Percentiles rank a stretch among this genome's conserved stretches.
Conservation (phyloP, 139 green algal genomes). For the Chlamydomonas sphaeroides region DNA sequence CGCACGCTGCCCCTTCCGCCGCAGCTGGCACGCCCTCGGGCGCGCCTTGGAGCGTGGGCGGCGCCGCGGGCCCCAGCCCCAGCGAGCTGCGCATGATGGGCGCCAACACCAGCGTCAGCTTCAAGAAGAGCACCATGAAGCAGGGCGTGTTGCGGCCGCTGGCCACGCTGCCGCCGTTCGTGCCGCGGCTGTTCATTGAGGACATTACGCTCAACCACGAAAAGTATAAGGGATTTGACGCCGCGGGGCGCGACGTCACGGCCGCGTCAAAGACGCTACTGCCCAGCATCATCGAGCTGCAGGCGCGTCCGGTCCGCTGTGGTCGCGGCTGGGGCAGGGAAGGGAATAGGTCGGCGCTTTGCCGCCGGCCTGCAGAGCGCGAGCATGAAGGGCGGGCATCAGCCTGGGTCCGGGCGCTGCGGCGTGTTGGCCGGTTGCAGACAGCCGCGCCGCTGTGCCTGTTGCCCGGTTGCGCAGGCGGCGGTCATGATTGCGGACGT, state of each 20-base stretch:
- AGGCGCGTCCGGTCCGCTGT: too few relatives aligned
- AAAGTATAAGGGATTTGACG: constrained; percentile 51
- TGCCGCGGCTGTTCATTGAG: constrained; percentile 68
- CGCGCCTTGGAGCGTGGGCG: background rate
- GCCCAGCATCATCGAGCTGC: constrained; percentile 62
- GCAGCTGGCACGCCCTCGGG: too few relatives aligned
- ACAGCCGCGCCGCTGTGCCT: too few relatives aligned
- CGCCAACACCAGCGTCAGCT: constrained; percentile 19
- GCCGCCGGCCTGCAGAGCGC: too few relatives aligned
- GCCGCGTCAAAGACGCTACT: constrained; percentile 43
- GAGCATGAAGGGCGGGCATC: too few relatives aligned
- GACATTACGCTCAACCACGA: constrained; percentile 52
- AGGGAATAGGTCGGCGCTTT: too few relatives aligned
- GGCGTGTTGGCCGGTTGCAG: too few relatives aligned
- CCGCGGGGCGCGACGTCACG: constrained; percentile 29
- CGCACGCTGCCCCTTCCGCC: too few relatives aligned
- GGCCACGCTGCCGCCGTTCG: constrained; percentile 67
- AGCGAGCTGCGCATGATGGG: constrained; percentile 30
- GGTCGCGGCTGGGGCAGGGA: too few relatives aligned
- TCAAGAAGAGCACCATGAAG: constrained; percentile 43
- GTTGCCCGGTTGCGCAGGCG: too few relatives aligned
- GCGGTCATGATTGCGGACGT: constrained; percentile 85
- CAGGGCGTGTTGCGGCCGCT: constrained; percentile 42
- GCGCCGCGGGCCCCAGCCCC: constrained; percentile 6
- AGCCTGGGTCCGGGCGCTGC: too few relatives aligned